Evolutionary conservation across 306 rosid genomes (phyloP).

Genomic region (Pterocarpus macrocarpus): DNA sequence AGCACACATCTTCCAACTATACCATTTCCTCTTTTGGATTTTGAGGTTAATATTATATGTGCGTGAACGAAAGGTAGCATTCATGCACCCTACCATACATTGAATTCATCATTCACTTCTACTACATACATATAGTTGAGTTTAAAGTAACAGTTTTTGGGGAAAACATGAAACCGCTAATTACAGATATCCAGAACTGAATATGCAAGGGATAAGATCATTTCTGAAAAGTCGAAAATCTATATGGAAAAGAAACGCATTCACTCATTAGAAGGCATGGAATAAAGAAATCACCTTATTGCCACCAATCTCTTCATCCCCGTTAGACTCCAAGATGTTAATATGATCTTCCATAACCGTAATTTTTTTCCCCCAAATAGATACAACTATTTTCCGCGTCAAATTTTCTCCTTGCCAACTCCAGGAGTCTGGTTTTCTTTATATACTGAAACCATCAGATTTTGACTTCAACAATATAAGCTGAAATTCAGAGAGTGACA

Average conservation of each 20-base stretch:
- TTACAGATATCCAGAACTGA: background rate
- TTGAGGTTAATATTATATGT: background rate
- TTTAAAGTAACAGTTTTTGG: background rate
- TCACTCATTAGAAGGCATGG: background rate
- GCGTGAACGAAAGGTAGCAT: slow-evolving; percentile 4
- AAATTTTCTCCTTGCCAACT: slow-evolving; percentile 28
- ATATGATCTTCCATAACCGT: slow-evolving; percentile 33
- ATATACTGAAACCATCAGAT: slow-evolving; percentile 43
- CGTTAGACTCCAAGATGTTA: slow-evolving; percentile 34
- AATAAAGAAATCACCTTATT: slow-evolving; percentile 45
- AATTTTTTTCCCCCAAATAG: slow-evolving; percentile 20
- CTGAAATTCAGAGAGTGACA: slow-evolving; percentile 31
- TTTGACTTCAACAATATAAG: slow-evolving; percentile 30
- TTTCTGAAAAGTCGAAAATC: background rate
- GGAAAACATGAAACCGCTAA: background rate
- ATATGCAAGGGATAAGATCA: background rate
- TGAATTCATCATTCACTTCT: background rate
- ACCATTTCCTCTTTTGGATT: background rate
- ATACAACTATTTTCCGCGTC: slow-evolving; percentile 32
- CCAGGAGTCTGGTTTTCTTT: slow-evolving; percentile 39
- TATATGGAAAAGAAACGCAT: background rate
- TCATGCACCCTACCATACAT: background rate
- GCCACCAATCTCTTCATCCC: slow-evolving; percentile 30
- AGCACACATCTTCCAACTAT: background rate
- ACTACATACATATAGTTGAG: too few species aligned